phyloP scores from a whole-genome alignment of 2,329 filamentous ascomycete species.

The Periconia macrospinosa region DNA sequence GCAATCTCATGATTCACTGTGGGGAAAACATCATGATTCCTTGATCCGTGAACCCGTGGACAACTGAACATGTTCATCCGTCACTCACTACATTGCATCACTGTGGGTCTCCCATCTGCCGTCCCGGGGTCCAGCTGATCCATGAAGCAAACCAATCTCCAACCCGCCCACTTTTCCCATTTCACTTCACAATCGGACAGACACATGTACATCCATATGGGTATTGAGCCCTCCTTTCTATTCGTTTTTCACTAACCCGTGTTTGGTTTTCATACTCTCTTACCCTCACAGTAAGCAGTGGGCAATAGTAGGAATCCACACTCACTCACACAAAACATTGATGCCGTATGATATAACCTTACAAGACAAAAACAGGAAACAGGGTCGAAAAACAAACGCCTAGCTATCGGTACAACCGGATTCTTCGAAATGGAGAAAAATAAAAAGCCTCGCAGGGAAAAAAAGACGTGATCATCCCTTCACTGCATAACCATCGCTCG shows the following conservation, averaged over 20 bases:
- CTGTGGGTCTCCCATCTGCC: background rate
- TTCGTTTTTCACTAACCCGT: no score
- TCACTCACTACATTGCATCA: constrained; percentile 1
- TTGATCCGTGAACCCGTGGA: no score
- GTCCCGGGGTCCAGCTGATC: no score
- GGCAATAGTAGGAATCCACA: background rate
- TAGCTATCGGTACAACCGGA: constrained; percentile 27
- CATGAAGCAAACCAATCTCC: no score
- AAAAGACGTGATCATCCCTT: background rate
- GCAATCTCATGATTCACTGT: no score
- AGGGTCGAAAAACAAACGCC: constrained; percentile 23
- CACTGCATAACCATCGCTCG: background rate
- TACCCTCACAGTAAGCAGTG: background rate
- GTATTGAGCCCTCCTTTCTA: no score
- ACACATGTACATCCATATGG: no score
- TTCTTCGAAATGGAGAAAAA: constrained; percentile 4
- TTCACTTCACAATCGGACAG: no score
- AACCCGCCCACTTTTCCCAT: no score
- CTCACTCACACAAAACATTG: background rate
- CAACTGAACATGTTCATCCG: no score
- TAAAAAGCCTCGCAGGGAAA: background rate
- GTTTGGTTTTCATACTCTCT: no score
- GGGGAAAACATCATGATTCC: no score
- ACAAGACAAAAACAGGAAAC: background rate
- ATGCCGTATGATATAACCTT: background rate